These are phyloP conservation scores for Pyropia haitanensis DNA, from an alignment of 23 red algal species.

Conservation along the genomic window DNA sequence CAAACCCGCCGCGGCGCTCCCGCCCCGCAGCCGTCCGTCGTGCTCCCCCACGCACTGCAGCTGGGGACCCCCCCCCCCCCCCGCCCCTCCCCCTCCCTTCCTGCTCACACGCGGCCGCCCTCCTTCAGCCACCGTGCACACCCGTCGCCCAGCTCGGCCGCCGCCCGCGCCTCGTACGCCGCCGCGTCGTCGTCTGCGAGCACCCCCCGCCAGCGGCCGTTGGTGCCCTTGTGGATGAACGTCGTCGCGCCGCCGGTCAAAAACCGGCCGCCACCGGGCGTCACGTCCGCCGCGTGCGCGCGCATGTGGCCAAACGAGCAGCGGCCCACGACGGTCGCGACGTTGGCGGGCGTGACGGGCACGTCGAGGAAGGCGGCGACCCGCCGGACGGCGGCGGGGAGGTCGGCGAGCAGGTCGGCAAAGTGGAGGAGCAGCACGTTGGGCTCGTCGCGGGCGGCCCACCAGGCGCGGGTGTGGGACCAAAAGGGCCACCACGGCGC, in stretches of 20 bases:
- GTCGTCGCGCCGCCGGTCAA: neutral
- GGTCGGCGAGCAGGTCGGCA: slow-evolving; percentile 27
- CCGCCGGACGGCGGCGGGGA: slow-evolving; percentile 4
- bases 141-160: neutral
- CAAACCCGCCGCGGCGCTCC: too few relatives aligned
- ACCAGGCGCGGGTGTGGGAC: neutral
- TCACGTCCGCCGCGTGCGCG: neutral
- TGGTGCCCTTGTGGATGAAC: slow-evolving; percentile 3
- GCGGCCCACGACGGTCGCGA: slow-evolving; percentile 1
- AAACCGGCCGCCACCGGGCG: neutral
- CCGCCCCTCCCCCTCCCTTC: too few relatives aligned
- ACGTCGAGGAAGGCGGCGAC: slow-evolving; percentile 17
- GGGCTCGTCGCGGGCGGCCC: neutral
- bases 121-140: neutral
- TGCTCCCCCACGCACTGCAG: too few relatives aligned
- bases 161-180: neutral
- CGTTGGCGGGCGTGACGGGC: neutral
- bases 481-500: slow-evolving; percentile 7
- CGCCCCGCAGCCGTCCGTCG: too few relatives aligned
- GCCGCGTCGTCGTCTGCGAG: neutral
- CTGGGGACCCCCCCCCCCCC: too few relatives aligned
- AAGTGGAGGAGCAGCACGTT: slow-evolving; percentile 13
- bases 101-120: too few relatives aligned
- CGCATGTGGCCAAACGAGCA: slow-evolving; percentile 10
- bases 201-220: neutral